Percentiles rank a stretch among this genome's conserved stretches.
Evolutionary conservation across 495 filamentous ascomycete genomes (phyloP).

Genomic region (Xylaria cubensis): DNA sequence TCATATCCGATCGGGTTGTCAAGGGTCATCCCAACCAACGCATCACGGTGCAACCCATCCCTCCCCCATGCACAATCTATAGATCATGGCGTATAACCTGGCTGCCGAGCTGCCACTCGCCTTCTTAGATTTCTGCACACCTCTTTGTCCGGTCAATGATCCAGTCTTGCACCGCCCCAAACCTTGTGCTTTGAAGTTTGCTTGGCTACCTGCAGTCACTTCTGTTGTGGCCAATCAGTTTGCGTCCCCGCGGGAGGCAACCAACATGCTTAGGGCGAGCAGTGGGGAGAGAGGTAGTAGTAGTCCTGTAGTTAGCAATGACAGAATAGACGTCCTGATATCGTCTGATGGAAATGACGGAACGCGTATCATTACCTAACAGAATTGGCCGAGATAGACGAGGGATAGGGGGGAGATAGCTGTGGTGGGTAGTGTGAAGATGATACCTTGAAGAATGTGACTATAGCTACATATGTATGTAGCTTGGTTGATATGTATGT

Average conservation of each 20-base stretch:
- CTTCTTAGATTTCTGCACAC: conserved; percentile 2
- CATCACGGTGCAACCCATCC: conserved; percentile 15
- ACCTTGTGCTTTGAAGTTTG: background rate
- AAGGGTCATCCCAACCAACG: conserved; percentile 1
- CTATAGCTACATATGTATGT: background rate
- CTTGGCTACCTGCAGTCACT: conserved; percentile 9
- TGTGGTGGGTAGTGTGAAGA: conserved; percentile 11
- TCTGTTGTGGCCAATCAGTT: conserved; percentile 14
- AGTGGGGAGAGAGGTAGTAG: conserved; percentile 1
- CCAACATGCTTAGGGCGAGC: conserved; percentile 2
- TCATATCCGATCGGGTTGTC: conserved; percentile 4
- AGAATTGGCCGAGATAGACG: background rate
- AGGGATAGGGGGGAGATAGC: background rate
- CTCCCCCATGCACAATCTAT: conserved; percentile 1
- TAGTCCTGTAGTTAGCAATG: background rate
- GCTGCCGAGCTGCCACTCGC: conserved; percentile 1
- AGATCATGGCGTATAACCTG: conserved; percentile 12
- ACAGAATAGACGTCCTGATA: background rate
- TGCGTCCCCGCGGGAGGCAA: conserved; percentile 15
- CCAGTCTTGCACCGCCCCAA: conserved; percentile 17
- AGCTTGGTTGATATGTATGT: background rate
- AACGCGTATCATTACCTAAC: conserved; percentile 3
- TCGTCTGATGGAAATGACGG: background rate
- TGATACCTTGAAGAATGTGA: background rate
- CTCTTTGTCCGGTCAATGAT: conserved; percentile 2